Base-by-base conservation (phyloP, 1,284 basidiomycete genomes). In the Lentinus polychrous region DNA sequence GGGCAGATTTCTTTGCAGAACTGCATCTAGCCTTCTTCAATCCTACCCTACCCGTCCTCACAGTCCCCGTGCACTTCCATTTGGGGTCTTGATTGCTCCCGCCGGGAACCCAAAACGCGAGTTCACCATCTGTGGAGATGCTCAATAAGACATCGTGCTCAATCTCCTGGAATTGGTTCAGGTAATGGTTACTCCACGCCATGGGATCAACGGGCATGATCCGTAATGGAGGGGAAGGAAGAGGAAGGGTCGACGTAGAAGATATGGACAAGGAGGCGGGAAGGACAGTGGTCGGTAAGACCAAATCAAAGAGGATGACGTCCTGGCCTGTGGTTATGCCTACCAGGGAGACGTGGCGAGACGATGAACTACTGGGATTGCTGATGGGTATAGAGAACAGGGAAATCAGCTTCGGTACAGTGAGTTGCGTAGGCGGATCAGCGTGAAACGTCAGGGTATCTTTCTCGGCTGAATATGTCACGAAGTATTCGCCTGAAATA, bases 121-220 rank as follows among this genome's bases (percentile, higher is more conserved):
- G 68, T 49, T 87, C 83, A 0, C 91, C 91, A 0, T 73, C 66
- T 24, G 75, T 72, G 0, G 85, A 83, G 15, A 94, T 75, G 46
- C 88, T 92, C 31, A 94, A 68, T 7, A 94, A 69, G 43, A 85
- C 80, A 59, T 93, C 91, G 51, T 83, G 85, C 39, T 67, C 66
- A 62, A 70, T 70, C 14, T 63, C 49, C 54, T 45, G 35, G 57
- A 57, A 10, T 54, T 57, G 39, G 45, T 62, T 50, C 46, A 60
- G 64, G 61, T 66, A 57, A 61, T 67, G 59, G 58, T 70, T 59
- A 57, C 81, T 73, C 91, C 91, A 93, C 10, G 85, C 87, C 92
- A 94, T 94, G 0, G 91, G 91, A 63, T 94, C 91, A 3, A 94
- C 89, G 4, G 88, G 86, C 10, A 92, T 61, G 27, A 91, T 81